Evolutionary conservation across 345 rosid species (phyloP).

Genomic region (Gossypium turneri): DNA sequence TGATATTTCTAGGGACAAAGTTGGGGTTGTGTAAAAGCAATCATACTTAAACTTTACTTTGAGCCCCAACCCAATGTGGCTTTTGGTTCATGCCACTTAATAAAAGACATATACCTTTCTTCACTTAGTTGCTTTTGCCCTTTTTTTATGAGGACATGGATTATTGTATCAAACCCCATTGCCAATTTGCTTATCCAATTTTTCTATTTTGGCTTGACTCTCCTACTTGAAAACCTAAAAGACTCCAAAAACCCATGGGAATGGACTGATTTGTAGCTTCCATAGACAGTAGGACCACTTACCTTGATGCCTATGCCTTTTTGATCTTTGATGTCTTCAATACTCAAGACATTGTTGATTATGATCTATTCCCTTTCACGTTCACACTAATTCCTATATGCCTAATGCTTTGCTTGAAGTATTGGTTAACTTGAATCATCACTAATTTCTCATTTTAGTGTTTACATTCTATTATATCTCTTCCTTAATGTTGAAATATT

Average conservation of each 20-base stretch:
- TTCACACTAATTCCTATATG: neutral
- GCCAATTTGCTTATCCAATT: neutral
- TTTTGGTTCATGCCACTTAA: neutral
- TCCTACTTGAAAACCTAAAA: neutral
- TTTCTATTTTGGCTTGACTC: slow-evolving; percentile 17
- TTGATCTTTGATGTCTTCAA: slow-evolving; percentile 7
- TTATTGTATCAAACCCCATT: slow-evolving; percentile 12
- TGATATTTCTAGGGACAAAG: neutral
- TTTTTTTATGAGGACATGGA: slow-evolving; percentile 13
- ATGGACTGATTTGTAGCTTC: slow-evolving; percentile 10
- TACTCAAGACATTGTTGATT: neutral
- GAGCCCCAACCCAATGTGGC: neutral
- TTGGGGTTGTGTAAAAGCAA: neutral
- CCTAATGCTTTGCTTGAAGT: neutral
- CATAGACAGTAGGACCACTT: slow-evolving; percentile 11
- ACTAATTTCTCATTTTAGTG: no score
- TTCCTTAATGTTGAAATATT: no score
- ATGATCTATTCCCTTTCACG: neutral
- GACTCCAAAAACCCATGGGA: slow-evolving; percentile 19
- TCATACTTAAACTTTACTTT: neutral
- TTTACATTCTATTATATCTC: no score
- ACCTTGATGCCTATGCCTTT: neutral
- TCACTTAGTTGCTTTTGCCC: slow-evolving; percentile 22
- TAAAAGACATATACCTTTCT: slow-evolving; percentile 17
- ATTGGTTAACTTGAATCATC: no score